Percentiles rank a stretch among this genome's conserved stretches.
Evolutionary conservation across 192 early-diverging fungal species (phyloP).

Genomic region (Coemansia sp.): DNA sequence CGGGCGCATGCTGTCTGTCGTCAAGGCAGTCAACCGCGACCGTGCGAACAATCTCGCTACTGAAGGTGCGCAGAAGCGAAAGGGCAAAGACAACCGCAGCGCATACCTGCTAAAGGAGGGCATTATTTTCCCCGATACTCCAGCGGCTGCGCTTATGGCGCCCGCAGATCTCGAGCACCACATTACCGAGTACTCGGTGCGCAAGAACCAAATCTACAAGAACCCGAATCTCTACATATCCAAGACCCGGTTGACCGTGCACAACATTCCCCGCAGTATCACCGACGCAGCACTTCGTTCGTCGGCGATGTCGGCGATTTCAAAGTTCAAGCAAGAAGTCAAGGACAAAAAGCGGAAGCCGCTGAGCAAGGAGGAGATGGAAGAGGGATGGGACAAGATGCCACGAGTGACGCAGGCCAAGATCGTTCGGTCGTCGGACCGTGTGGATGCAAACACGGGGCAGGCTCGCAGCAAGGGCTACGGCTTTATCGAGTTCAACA

Average conservation of each 20-base stretch:
- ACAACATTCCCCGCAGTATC: conserved; percentile 75
- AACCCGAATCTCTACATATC: conserved; percentile 91
- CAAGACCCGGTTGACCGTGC: conserved; percentile 83
- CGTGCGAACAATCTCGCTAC: conserved; percentile 67
- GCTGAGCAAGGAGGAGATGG: conserved; percentile 62
- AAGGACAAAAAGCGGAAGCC: conserved; percentile 59
- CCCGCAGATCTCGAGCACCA: conserved; percentile 83
- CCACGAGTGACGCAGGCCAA: conserved; percentile 74
- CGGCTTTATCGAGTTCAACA: conserved; percentile 88
- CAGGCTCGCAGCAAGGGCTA: conserved; percentile 78
- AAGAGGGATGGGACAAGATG: conserved; percentile 62
- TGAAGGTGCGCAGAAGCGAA: conserved; percentile 60
- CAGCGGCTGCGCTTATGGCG: conserved; percentile 69
- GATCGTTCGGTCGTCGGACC: conserved; percentile 74
- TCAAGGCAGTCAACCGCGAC: conserved; percentile 72
- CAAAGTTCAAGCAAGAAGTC: conserved; percentile 74
- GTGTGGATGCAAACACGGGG: conserved; percentile 72
- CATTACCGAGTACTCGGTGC: conserved; percentile 69
- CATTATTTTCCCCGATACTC: conserved; percentile 82
- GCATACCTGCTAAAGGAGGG: conserved; percentile 91
- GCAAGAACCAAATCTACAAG: conserved; percentile 75
- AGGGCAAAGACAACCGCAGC: conserved; percentile 78
- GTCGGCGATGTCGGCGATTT: conserved; percentile 61
- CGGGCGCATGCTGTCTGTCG: conserved; percentile 81
- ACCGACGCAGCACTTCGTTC: conserved; percentile 71